Conservation (phyloP, 2,329 filamentous ascomycete genomes). For the Cordyceps pruinosa region DNA sequence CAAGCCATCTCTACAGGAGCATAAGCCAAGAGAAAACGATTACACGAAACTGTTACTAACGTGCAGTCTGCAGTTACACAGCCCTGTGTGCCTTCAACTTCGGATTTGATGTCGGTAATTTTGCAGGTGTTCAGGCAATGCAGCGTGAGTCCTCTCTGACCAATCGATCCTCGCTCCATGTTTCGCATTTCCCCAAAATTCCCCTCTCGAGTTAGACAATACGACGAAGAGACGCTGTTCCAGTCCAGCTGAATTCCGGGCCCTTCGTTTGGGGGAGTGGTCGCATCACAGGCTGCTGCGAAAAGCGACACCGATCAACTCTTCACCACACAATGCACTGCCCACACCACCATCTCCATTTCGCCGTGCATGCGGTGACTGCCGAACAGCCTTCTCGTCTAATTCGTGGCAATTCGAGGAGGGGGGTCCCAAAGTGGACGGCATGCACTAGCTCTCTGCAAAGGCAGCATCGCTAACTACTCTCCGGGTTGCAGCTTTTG, state of each 20-base stretch:
- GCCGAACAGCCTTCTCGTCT: not conserved
- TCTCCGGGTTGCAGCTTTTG: slow-evolving; percentile 14
- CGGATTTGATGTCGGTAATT: slow-evolving; percentile 23
- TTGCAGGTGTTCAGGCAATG: slow-evolving; percentile 22
- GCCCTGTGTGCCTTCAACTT: slow-evolving; percentile 21
- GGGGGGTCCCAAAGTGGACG: not conserved
- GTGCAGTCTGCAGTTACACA: slow-evolving; percentile 16
- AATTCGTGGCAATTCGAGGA: not conserved
- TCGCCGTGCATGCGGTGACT: not conserved
- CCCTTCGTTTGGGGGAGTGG: not conserved
- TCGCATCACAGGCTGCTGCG: too few relatives aligned
- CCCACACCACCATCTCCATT: slow-evolving; percentile 2
- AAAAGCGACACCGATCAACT: not conserved
- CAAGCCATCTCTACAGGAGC: not conserved
- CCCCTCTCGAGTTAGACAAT: not conserved
- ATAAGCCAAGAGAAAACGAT: not conserved
- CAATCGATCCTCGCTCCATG: not conserved
- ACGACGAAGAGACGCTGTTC: not conserved
- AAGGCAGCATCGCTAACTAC: not conserved
- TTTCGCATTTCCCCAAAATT: not conserved
- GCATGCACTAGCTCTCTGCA: not conserved
- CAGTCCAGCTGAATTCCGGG: not conserved
- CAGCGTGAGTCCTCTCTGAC: slow-evolving; percentile 9
- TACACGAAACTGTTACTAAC: not conserved
- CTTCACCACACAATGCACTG: not conserved